A percentile compares a stretch with the other conserved stretches of the same genome.
Evolutionary conservation across 2,329 filamentous ascomycete genomes (phyloP).

Genomic region (Paraphoma sp.): DNA sequence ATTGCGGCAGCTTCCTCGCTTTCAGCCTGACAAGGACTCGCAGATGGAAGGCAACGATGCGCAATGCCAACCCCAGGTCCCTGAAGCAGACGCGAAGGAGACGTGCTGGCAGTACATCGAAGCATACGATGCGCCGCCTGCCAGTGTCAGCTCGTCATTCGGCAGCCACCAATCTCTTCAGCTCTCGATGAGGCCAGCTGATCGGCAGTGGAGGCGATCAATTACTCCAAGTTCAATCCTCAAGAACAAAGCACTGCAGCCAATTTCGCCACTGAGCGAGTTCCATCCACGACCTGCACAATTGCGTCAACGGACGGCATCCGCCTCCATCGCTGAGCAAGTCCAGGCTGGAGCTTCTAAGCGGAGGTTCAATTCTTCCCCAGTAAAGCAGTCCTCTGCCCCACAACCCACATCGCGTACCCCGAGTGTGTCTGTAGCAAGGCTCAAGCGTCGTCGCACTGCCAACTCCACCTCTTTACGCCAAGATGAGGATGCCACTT

Average conservation of each 20-base stretch:
- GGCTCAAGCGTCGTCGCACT: constrained; percentile 57
- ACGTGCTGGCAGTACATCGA: constrained; percentile 73
- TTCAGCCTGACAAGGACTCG: constrained; percentile 55
- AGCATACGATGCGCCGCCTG: constrained; percentile 64
- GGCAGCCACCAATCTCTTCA: constrained; percentile 40
- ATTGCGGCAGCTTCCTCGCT: constrained; percentile 67
- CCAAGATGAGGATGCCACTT: constrained; percentile 13
- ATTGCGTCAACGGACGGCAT: constrained; percentile 32
- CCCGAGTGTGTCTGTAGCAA: constrained; percentile 38
- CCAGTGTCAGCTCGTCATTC: constrained; percentile 56
- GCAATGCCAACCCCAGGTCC: constrained; percentile 53
- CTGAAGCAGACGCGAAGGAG: constrained; percentile 68
- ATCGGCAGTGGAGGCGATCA: constrained; percentile 42
- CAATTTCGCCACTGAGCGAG: constrained; percentile 47
- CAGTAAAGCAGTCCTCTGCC: constrained; percentile 35
- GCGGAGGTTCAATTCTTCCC: constrained; percentile 38
- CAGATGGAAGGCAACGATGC: constrained; percentile 43
- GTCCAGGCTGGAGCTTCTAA: constrained; percentile 32
- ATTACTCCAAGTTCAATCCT: constrained; percentile 43
- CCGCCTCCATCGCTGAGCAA: constrained; percentile 36
- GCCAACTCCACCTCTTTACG: constrained; percentile 36
- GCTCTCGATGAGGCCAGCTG: constrained; percentile 44
- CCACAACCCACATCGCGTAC: constrained; percentile 42
- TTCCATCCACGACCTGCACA: constrained; percentile 35
- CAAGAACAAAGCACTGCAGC: constrained; percentile 37